Base-by-base conservation (phyloP, 345 rosid species). In the Melastoma malabathricum region DNA sequence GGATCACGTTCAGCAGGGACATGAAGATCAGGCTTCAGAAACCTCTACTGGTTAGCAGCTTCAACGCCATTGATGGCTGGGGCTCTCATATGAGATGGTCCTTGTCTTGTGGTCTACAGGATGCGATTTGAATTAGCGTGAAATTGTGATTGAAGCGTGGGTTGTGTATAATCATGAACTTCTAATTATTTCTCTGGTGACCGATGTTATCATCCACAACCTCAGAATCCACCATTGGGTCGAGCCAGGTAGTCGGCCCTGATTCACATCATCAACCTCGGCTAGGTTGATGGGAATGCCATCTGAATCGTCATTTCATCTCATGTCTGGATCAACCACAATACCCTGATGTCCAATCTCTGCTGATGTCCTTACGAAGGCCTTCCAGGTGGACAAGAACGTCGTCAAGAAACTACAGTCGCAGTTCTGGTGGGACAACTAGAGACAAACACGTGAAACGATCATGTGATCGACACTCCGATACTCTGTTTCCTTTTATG, bases 251-350 rank as follows among this genome's bases (percentile, higher is more conserved):
- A 59, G 72, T 76, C 78, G 89, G 87, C 43, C 78, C 82, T 19
- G 72, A 62, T 31, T 61, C 76, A 69, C 46, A 22, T 70, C 13
- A 51, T 77, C 29, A 60, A 58, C n/a, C 52, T 83, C 0, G 89
- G 82, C 38, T 52, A 68, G 0, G 74, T 74, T 23, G 95, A 85
- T 0, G 95, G 82, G 0, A 89, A 89, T 16, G 88, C 85, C 2
- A 83, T 83, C 51, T 68, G 94, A 57, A 43, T 81, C 31, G 76
- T 83, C 48, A 70, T 69, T 3, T 76, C 90, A 13, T 75, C 77
- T 15, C 73, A 76, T 64, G 71, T 81, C n/a, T 76, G 90, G 94
- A 81, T 86, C n/a, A 88, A 83, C 62, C 95, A 85, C 58, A 86
- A 79, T 51, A 83, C 88, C 2, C 64, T 79, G 34, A 69, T 64